These are phyloP conservation scores for Bipolaris victoriae DNA, from an alignment of 2,329 filamentous ascomycete species.

Conservation along the genomic window DNA sequence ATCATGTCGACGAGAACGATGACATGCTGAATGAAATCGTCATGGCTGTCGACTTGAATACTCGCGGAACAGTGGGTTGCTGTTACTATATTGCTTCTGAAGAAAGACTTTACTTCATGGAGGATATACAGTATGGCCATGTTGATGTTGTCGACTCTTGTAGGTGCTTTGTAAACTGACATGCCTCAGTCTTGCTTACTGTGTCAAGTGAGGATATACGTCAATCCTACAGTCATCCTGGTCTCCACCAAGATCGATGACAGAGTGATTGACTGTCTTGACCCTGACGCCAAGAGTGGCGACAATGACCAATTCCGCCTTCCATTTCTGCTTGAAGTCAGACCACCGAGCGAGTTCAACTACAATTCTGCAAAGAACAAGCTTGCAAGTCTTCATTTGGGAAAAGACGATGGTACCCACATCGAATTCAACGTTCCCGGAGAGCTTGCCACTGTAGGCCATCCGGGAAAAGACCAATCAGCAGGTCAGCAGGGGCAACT, in stretches of 20 bases:
- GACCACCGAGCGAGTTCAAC: conserved; percentile 75
- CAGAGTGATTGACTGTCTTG: conserved; percentile 52
- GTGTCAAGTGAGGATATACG: conserved; percentile 63
- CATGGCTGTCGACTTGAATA: conserved; percentile 78
- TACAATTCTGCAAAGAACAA: conserved; percentile 70
- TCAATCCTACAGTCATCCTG: conserved; percentile 66
- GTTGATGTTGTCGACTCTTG: conserved; percentile 62
- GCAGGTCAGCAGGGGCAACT: conserved; percentile 67
- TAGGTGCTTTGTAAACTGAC: conserved; percentile 32
- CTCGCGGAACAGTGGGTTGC: conserved; percentile 77
- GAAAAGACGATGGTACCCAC: conserved; percentile 54
- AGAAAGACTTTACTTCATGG: conserved; percentile 74
- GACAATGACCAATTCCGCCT: conserved; percentile 58
- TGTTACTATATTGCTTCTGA: conserved; percentile 78
- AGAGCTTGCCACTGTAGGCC: conserved; percentile 50
- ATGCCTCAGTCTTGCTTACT: background rate
- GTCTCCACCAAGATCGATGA: conserved; percentile 63
- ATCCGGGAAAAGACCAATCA: conserved; percentile 54
- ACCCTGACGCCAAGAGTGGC: conserved; percentile 49
- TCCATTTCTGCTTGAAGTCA: conserved; percentile 68
- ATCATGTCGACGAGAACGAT: conserved; percentile 51
- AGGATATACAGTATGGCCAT: conserved; percentile 75
- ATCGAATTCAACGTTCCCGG: conserved; percentile 68
- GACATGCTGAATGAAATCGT: conserved; percentile 71
- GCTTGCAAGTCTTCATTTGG: conserved; percentile 65